Evolutionary conservation across 495 filamentous ascomycete species (phyloP).

Genomic region (Penicillium manginii): DNA sequence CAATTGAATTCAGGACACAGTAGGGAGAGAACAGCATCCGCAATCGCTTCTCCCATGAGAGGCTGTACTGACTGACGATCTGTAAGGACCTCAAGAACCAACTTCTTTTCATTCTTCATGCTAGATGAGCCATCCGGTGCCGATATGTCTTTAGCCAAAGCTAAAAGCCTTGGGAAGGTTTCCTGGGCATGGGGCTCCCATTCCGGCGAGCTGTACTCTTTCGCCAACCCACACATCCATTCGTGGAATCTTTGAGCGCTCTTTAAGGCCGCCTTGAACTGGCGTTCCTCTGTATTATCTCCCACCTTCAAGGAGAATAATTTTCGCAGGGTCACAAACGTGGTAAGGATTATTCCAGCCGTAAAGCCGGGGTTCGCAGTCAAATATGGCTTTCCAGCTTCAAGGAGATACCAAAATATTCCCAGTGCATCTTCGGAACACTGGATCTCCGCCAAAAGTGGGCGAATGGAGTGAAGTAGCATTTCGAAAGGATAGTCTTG

Average conservation of each 20-base stretch:
- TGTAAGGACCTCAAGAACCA: slow-evolving; percentile 74
- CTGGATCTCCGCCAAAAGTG: slow-evolving; percentile 76
- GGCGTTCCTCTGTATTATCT: slow-evolving; percentile 74
- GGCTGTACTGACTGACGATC: slow-evolving; percentile 64
- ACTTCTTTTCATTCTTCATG: slow-evolving; percentile 67
- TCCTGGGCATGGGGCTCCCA: slow-evolving; percentile 49
- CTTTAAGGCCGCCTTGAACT: slow-evolving; percentile 68
- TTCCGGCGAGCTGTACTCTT: slow-evolving; percentile 53
- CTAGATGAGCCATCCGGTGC: slow-evolving; percentile 61
- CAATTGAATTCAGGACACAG: slow-evolving; percentile 72
- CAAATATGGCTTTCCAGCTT: slow-evolving; percentile 68
- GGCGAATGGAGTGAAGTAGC: slow-evolving; percentile 78
- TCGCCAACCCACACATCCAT: slow-evolving; percentile 71
- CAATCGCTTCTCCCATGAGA: slow-evolving; percentile 68
- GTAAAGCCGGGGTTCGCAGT: slow-evolving; percentile 69
- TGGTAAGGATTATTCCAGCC: slow-evolving; percentile 74
- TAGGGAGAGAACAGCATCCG: slow-evolving; percentile 71
- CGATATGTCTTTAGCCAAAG: slow-evolving; percentile 62
- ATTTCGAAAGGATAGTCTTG: slow-evolving; percentile 89
- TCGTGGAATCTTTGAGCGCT: slow-evolving; percentile 68
- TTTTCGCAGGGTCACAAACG: slow-evolving; percentile 71
- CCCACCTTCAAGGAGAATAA: slow-evolving; percentile 69
- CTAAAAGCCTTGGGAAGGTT: slow-evolving; percentile 66
- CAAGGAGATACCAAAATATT: slow-evolving; percentile 82
- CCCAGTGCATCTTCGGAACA: slow-evolving; percentile 94